Evolutionary conservation across 352 stramenopile genomes (phyloP).

Genomic region (Globisporangium radiosum): DNA sequence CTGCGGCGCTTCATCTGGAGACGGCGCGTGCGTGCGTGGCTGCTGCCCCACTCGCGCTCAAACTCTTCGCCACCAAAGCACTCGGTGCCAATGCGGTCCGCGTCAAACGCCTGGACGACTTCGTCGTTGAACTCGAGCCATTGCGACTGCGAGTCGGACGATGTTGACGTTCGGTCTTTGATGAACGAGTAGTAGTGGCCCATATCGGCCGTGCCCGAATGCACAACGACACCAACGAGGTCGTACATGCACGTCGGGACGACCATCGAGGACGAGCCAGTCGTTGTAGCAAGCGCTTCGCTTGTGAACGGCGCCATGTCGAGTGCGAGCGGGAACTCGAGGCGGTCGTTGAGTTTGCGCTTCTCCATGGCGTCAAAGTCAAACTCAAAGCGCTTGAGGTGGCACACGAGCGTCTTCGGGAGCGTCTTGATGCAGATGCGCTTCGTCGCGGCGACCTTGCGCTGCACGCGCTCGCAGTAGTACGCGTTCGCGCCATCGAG

Average conservation of each 20-base stretch:
- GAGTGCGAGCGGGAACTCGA: constrained; percentile 81
- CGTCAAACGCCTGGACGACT: constrained; percentile 76
- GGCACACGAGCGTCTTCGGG: constrained; percentile 71
- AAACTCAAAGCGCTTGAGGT: constrained; percentile 87
- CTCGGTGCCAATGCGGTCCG: constrained; percentile 63
- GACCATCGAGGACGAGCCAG: neutral
- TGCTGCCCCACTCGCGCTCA: constrained; percentile 41
- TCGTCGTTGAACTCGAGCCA: constrained; percentile 94
- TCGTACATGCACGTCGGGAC: constrained; percentile 56
- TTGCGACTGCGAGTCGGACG: constrained; percentile 10
- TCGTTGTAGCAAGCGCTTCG: constrained; percentile 26
- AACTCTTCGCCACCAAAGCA: constrained; percentile 89
- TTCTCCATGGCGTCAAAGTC: constrained; percentile 88
- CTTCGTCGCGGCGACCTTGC: constrained; percentile 77
- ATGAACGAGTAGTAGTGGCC: constrained; percentile 95
- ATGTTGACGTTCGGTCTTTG: constrained; percentile 39
- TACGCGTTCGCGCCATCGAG: constrained; percentile 78
- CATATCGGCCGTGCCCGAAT: constrained; percentile 88
- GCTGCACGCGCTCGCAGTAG: constrained; percentile 58
- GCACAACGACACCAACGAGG: constrained; percentile 89
- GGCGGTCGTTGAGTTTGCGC: constrained; percentile 80
- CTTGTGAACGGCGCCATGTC: constrained; percentile 90
- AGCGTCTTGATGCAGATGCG: constrained; percentile 78
- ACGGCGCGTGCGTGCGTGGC: constrained; percentile 15
- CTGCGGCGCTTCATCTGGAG: constrained; percentile 61